Base-by-base conservation (phyloP, 257 asterid genomes). In the Eustoma russellianum region DNA sequence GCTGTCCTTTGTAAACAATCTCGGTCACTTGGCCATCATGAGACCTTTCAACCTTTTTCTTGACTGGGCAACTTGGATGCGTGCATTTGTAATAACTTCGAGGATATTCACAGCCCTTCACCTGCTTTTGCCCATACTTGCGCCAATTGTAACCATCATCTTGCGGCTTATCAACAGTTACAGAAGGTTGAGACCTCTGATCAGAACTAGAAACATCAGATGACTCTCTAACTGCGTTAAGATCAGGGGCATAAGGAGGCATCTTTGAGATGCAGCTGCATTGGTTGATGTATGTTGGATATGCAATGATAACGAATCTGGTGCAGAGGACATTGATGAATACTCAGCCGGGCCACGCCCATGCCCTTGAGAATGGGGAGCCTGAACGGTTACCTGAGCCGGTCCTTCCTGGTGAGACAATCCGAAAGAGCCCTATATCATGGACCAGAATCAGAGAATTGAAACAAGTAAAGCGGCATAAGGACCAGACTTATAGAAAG, bases 41-140 rank as follows among this genome's bases (percentile, higher is more conserved):
- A 45, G 83, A 74, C 50, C 80, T 75, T 54, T 77, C 83, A 13
- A 77, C 80, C 61, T 82, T 79, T 83, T 84, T 88, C 83, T 76
- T 84, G 66, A 82, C 94, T 2, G 88, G 88, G 71, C 96, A 88
- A 30, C 66, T 74, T 1, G 79, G 62, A 46, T 64, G 61, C 9
- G 94, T 81, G 66, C 96, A 87, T 68, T 83, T 87, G 53, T 83
- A 87, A 62, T 80, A 77, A 66, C 83, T 77, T 47, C 83, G 75
- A 48, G 83, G 80, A 71, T 58, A 77, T 66, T 77, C 83, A 53
- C 83, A 68, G 5, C 83, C 83, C 68, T 74, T 77, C 51, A 77
- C 83, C 60, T 74, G 80, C 63, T 77, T 77, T 69, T 77, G 83
- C 53, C 80, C 83, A 59, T 77, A 77, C 55, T 77, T 77, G 30